Conservation (phyloP, 345 rosid species). For the Cardamine resedifolia region DNA sequence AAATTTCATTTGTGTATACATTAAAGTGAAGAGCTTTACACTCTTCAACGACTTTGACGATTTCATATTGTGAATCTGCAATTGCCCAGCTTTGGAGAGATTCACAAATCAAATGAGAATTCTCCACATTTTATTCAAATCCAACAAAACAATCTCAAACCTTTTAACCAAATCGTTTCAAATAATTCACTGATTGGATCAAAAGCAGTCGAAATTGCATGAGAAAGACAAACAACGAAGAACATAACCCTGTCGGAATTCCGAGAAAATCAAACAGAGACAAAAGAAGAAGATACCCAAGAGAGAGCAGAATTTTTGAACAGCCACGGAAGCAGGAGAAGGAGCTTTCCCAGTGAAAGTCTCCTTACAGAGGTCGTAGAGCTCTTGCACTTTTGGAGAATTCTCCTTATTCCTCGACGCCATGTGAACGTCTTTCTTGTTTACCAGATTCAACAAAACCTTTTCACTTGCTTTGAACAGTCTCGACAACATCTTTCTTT, state of each 20-base stretch:
- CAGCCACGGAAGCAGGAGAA: constrained; percentile 48
- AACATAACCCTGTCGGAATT: neutral
- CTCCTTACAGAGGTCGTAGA: constrained; percentile 63
- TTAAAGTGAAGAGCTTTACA: neutral
- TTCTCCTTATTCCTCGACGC: constrained; percentile 39
- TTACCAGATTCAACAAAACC: constrained; percentile 37
- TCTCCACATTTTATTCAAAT: constrained; percentile 26
- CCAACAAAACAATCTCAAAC: constrained; percentile 26
- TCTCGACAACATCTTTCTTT: constrained; percentile 44
- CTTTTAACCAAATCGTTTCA: constrained; percentile 16
- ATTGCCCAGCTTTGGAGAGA: neutral
- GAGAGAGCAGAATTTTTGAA: constrained; percentile 55
- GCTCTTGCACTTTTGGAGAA: constrained; percentile 63
- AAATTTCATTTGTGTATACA: neutral
- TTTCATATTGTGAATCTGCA: constrained; percentile 16
- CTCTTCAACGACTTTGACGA: neutral
- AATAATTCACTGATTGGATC: neutral
- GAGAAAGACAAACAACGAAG: neutral
- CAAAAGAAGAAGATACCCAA: constrained; percentile 53
- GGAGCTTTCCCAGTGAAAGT: constrained; percentile 61
- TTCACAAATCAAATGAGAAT: neutral
- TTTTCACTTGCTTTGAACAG: constrained; percentile 52
- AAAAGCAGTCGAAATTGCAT: neutral
- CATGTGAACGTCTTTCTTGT: constrained; percentile 46
- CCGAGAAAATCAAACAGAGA: neutral